Conservation (phyloP, 2,329 filamentous ascomycete genomes). For the Claviceps capensis region DNA sequence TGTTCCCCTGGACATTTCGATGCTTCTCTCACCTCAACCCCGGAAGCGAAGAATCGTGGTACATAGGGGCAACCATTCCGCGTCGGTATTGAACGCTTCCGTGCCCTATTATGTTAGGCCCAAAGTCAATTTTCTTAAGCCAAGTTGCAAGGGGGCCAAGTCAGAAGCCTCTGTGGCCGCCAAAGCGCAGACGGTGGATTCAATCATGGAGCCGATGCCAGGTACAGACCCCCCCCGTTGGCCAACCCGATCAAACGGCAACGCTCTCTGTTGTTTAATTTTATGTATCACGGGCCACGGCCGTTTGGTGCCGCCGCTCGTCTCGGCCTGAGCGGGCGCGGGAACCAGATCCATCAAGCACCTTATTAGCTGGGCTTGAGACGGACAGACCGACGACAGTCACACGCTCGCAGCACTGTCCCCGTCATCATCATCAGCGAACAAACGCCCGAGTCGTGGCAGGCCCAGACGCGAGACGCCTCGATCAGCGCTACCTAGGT, state of each 20-base stretch:
- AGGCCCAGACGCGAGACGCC: neutral
- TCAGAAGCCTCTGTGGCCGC: neutral
- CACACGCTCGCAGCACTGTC: no score
- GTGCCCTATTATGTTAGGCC: slow-evolving; percentile 1
- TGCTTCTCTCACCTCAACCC: neutral
- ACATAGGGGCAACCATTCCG: neutral
- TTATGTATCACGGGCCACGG: neutral
- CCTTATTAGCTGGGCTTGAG: neutral
- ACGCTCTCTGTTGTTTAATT: neutral
- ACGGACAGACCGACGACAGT: neutral
- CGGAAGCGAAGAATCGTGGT: neutral
- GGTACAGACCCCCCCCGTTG: neutral
- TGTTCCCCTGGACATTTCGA: neutral
- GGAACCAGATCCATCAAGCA: neutral
- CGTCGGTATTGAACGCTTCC: neutral
- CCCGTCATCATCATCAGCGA: neutral
- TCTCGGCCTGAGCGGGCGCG: neutral
- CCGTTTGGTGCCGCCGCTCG: neutral
- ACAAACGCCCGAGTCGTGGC: neutral
- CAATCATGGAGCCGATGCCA: neutral
- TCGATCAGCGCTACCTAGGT: neutral
- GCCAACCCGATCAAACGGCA: neutral
- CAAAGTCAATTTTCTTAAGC: neutral
- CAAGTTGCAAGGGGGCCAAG: neutral
- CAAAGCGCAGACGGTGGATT: neutral